phyloP scores from a whole-genome alignment of 495 filamentous ascomycete species.

The Neurospora discreta region DNA sequence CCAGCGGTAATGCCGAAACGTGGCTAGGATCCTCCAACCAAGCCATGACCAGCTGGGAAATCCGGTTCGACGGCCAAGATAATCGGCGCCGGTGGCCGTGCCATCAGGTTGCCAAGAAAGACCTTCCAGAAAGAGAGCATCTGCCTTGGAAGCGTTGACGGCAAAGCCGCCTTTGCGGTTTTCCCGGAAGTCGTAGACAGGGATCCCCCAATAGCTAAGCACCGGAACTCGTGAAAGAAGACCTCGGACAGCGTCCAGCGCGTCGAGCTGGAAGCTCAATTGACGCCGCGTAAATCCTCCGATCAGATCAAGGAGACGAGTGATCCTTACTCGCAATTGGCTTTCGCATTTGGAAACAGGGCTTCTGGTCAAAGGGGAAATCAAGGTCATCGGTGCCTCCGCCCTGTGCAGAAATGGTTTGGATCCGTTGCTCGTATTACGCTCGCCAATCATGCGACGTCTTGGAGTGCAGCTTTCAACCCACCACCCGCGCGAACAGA shows the following conservation, averaged over 20 bases:
- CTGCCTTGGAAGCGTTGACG: background rate
- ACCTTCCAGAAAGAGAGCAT: background rate
- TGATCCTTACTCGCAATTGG: too few relatives aligned
- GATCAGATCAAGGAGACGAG: background rate
- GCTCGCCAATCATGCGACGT: too few relatives aligned
- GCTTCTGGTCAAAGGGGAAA: too few relatives aligned
- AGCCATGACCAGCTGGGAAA: background rate
- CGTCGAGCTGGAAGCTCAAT: background rate
- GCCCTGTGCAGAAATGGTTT: too few relatives aligned
- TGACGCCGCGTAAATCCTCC: background rate
- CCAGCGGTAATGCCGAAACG: background rate
- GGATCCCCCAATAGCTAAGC: background rate
- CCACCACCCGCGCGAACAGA: background rate
- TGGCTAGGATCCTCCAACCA: background rate
- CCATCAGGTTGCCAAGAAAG: background rate
- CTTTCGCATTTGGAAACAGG: too few relatives aligned
- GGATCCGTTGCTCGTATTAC: too few relatives aligned
- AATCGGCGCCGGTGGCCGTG: background rate
- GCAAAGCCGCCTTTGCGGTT: background rate
- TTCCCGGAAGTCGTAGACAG: background rate
- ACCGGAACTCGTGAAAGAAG: background rate
- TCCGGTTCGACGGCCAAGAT: background rate
- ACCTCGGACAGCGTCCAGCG: background rate
- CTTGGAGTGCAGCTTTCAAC: background rate
- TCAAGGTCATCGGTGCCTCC: too few relatives aligned